Conservation (phyloP, 2,329 filamentous ascomycete species). For the Stemphylium vesicarium region DNA sequence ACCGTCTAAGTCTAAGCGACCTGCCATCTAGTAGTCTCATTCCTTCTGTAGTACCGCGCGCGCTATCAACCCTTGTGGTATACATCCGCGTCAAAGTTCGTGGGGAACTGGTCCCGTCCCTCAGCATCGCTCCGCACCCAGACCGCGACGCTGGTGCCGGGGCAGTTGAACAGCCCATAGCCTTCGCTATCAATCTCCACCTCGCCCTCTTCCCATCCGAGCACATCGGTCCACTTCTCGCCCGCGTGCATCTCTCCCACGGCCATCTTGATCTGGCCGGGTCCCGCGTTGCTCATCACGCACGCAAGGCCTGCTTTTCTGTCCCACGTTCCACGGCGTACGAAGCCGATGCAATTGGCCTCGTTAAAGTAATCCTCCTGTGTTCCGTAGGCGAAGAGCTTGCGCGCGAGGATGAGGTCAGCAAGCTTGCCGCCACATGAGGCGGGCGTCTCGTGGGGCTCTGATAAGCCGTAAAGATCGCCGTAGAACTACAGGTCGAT, state of each 20-base stretch:
- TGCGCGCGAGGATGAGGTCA: conserved; percentile 66
- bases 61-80: conserved; percentile 27
- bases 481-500: conserved; percentile 62
- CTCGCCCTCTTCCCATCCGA: conserved; percentile 61
- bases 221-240: conserved; percentile 69
- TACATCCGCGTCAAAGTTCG: conserved; percentile 45
- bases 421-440: conserved; percentile 63
- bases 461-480: conserved; percentile 70
- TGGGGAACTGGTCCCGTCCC: conserved; percentile 49
- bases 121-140: conserved; percentile 65
- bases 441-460: conserved; percentile 59
- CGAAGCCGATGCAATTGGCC: conserved; percentile 67
- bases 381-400: conserved; percentile 70
- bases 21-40: not conserved
- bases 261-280: conserved; percentile 63
- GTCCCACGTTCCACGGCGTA: conserved; percentile 60
- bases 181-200: conserved; percentile 66
- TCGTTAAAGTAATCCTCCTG: conserved; percentile 70
- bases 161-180: conserved; percentile 62
- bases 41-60: conserved; percentile 8
- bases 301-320: conserved; percentile 57
- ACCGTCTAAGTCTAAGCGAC: no score
- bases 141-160: conserved; percentile 61
- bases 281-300: conserved; percentile 57
- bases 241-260: conserved; percentile 65